Conservation (phyloP, 208 protist genomes). For the Novymonas esmeraldas region DNA sequence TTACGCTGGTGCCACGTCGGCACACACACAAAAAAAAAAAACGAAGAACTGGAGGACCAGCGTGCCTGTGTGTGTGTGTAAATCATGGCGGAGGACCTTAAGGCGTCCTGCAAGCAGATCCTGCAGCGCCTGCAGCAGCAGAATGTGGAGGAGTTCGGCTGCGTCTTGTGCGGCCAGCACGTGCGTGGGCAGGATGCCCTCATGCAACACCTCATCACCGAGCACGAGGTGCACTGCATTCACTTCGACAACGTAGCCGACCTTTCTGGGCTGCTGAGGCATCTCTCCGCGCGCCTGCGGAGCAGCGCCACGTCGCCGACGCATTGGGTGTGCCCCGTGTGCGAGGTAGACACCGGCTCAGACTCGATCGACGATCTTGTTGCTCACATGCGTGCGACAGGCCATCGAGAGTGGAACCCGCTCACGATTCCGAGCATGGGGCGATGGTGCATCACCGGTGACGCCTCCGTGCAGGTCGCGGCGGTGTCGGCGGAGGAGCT, state of each 20-base stretch:
- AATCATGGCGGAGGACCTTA: slow-evolving; percentile 27
- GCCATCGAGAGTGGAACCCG: slow-evolving; percentile 54
- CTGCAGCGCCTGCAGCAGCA: slow-evolving; percentile 49
- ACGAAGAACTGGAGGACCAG: no score
- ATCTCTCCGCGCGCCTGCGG: slow-evolving; percentile 31
- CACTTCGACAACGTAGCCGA: slow-evolving; percentile 68
- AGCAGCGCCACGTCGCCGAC: not conserved
- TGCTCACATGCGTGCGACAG: slow-evolving; percentile 23
- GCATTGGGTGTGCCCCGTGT: slow-evolving; percentile 63
- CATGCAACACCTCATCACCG: slow-evolving; percentile 58
- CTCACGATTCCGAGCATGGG: slow-evolving; percentile 49
- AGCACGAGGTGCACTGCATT: slow-evolving; percentile 46
- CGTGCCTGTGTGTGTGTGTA: not conserved
- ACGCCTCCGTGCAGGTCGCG: not conserved
- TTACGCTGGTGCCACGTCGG: no score
- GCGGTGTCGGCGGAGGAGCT: no score
- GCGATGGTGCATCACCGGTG: slow-evolving; percentile 41
- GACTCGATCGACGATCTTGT: slow-evolving; percentile 6
- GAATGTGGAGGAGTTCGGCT: slow-evolving; percentile 37
- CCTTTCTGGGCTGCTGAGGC: slow-evolving; percentile 42
- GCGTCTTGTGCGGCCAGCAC: slow-evolving; percentile 49
- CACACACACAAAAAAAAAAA: no score
- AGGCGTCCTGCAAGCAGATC: slow-evolving; percentile 55
- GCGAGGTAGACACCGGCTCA: slow-evolving; percentile 20
- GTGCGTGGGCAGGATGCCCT: slow-evolving; percentile 51